These are phyloP conservation scores for Pinus taeda DNA, from an alignment of 75 land plant genomes.

Conservation along the genomic window DNA sequence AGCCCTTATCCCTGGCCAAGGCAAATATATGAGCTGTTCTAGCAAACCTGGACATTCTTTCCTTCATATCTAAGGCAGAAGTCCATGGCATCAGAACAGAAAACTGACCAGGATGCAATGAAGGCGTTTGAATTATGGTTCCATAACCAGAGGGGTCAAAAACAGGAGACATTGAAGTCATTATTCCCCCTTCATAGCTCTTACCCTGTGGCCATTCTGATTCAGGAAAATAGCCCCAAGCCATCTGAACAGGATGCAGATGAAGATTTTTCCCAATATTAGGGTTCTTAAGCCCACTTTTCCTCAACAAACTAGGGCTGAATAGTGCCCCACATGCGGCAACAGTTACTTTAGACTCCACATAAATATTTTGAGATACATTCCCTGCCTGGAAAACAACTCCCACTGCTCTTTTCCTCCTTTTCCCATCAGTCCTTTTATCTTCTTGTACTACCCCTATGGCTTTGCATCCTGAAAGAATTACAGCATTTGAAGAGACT, in stretches of 20 bases:
- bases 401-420: constrained; percentile 27
- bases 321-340: constrained; percentile 74
- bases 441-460: constrained; percentile 19
- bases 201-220: constrained; percentile 23
- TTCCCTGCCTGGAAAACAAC: constrained; percentile 20
- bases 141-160: constrained; percentile 32
- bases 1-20: constrained; percentile 59
- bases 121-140: constrained; percentile 58
- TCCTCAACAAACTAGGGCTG: constrained; percentile 54
- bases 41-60: constrained; percentile 59
- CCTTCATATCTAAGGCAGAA: constrained; percentile 39
- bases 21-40: constrained; percentile 65
- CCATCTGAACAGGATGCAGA: constrained; percentile 66
- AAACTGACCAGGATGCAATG: constrained; percentile 69
- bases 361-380: background rate
- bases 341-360: constrained; percentile 62
- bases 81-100: constrained; percentile 57
- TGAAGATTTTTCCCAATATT: constrained; percentile 73
- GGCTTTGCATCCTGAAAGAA: constrained; percentile 54
- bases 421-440: background rate
- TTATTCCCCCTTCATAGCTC: constrained; percentile 79
- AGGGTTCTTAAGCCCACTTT: constrained; percentile 60
- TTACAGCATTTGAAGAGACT: constrained; percentile 41
- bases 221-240: constrained; percentile 86
- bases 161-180: constrained; percentile 55